Evolutionary conservation across 306 rosid genomes (phyloP).

Genomic region (Carpinus viminea): DNA sequence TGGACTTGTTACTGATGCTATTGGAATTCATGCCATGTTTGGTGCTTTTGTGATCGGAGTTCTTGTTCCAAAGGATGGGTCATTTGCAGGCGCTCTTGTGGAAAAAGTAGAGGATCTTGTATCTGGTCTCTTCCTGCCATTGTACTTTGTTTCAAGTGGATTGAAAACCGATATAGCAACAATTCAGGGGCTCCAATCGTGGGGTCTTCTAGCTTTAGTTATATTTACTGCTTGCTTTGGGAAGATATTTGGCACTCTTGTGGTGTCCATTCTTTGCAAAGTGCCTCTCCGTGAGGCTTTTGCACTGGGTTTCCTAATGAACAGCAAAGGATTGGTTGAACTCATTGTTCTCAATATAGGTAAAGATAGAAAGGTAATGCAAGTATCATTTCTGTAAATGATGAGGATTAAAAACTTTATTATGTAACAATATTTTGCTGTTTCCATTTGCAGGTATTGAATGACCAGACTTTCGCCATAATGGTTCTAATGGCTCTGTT

Average conservation of each 20-base stretch:
- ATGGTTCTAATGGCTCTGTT: conserved; percentile 92
- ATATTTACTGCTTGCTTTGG: conserved; percentile 77
- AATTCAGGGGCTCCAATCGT: conserved; percentile 72
- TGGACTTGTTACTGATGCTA: conserved; percentile 71
- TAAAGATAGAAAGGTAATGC: conserved; percentile 77
- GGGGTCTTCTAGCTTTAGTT: conserved; percentile 79
- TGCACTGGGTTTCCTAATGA: conserved; percentile 80
- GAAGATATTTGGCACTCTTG: conserved; percentile 73
- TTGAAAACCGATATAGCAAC: conserved; percentile 79
- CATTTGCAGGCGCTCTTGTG: conserved; percentile 68
- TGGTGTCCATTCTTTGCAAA: conserved; percentile 53
- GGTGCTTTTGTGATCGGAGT: conserved; percentile 86
- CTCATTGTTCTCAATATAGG: conserved; percentile 92
- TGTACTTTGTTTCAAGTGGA: conserved; percentile 89
- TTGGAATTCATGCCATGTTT: conserved; percentile 93
- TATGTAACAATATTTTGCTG: neutral
- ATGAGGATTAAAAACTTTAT: conserved; percentile 17
- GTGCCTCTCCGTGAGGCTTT: conserved; percentile 69
- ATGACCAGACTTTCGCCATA: conserved; percentile 88
- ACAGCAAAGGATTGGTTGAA: conserved; percentile 86
- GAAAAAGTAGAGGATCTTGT: conserved; percentile 93
- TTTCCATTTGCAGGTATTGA: conserved; percentile 67
- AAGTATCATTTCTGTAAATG: conserved; percentile 12
- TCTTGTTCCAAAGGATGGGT: conserved; percentile 73
- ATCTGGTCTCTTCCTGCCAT: conserved; percentile 75